Percentiles rank a stretch among this genome's conserved stretches.
phyloP scores from a whole-genome alignment of 352 stramenopile genomes.

The Pythium sp. region DNA sequence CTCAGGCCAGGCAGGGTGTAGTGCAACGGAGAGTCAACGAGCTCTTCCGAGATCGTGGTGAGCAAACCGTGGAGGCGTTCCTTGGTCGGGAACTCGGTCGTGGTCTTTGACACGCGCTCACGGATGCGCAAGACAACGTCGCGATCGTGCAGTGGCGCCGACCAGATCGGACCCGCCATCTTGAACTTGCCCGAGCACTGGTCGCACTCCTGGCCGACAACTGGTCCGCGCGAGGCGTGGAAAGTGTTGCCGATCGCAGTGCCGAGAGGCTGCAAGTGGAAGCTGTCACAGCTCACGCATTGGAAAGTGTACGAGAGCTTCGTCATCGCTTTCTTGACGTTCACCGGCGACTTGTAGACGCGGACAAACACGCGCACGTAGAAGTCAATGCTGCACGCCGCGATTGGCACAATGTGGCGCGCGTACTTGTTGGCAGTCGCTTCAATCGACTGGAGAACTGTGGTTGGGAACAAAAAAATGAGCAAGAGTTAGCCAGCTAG shows the following conservation, averaged over 20 bases:
- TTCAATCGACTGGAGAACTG: conserved; percentile 96
- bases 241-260: conserved; percentile 84
- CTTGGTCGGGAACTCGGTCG: conserved; percentile 90
- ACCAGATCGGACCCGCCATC: conserved; percentile 97
- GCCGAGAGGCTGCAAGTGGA: conserved; percentile 95
- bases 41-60: conserved; percentile 95
- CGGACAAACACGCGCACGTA: conserved; percentile 99
- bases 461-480: conserved; percentile 10
- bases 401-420: conserved; percentile 95
- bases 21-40: conserved; percentile 94
- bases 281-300: conserved; percentile 97
- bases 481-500: too few species aligned
- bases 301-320: conserved; percentile 88
- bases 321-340: conserved; percentile 92
- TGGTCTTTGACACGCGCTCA: conserved; percentile 72
- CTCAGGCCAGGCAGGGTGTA: conserved; percentile 94
- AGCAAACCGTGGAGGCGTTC: conserved; percentile 93
- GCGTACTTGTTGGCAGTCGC: conserved; percentile 94
- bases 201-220: conserved; percentile 72
- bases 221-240: conserved; percentile 71
- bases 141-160: conserved; percentile 93
- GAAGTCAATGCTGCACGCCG: conserved; percentile 99
- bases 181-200: conserved; percentile 85
- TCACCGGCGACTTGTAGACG: conserved; percentile 95
- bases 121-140: conserved; percentile 85